phyloP scores from a whole-genome alignment of 2,329 filamentous ascomycete genomes.

The Colletotrichum viniferum region DNA sequence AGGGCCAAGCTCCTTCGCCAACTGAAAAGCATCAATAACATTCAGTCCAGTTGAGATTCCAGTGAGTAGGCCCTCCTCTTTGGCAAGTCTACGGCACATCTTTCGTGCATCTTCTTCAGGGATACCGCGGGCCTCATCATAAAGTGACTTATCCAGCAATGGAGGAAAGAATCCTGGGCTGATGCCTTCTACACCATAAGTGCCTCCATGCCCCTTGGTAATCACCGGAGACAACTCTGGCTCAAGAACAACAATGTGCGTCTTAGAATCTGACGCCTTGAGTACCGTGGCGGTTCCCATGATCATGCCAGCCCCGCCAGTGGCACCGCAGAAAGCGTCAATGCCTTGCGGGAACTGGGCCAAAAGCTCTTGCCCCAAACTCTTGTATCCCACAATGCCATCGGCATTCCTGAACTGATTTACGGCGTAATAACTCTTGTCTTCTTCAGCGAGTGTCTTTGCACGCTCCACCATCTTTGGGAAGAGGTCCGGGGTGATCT shows the following conservation, averaged over 20 bases:
- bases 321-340: conserved; percentile 16
- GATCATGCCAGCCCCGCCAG: conserved; percentile 15
- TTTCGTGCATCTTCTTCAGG: neutral
- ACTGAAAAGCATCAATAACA: neutral
- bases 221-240: neutral
- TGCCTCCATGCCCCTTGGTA: neutral
- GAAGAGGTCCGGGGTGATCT: conserved; percentile 15
- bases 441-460: neutral
- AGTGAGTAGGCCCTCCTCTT: conserved; percentile 2
- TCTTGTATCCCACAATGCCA: conserved; percentile 11
- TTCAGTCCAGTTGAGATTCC: neutral
- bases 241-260: conserved; percentile 2
- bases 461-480: neutral
- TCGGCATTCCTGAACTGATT: conserved; percentile 19
- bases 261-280: neutral
- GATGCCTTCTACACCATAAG: conserved; percentile 4
- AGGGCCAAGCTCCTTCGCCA: neutral
- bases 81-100: conserved; percentile 3
- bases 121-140: neutral
- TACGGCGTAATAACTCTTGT: neutral
- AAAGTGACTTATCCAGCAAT: neutral
- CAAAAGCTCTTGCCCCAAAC: neutral
- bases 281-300: conserved; percentile 9
- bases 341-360: conserved; percentile 3
- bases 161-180: neutral